Evolutionary conservation across 257 asterid species (phyloP), one percentile per base, ranked within the genome.

Genomic region (Fraxinus americana): DNA sequence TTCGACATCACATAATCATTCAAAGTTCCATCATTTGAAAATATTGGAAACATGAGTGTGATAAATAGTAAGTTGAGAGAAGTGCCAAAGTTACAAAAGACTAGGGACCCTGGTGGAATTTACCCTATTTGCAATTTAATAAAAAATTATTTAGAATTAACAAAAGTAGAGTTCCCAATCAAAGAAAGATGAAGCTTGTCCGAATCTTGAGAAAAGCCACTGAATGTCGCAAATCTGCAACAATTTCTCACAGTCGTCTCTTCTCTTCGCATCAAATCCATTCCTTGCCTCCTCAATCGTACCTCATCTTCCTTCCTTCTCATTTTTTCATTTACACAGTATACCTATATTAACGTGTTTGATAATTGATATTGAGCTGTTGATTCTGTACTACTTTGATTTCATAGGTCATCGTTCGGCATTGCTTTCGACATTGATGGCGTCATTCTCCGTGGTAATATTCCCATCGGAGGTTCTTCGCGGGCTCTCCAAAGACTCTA

Each of bases 351-450:
- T 0, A 65, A n/a, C 2, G 17, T n/a, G 10, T 74, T 57, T 52
- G 48, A 25, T 68, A 71, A 74, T 54, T 76, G 50, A 67, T 81
- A 9, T 34, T 48, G 21, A 27, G 29, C 48, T 21, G 6, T 59
- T 68, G 67, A 21, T 30, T 34, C 70, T 4, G 12, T 34, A 23
- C 29, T 23, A 27, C 14, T 57, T 70, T 25, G 35, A 61, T 52
- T 12, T 1, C 72, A 36, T 79, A 85, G 88, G 67, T 71, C 87
- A 29, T 82, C 93, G 38, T 93, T 93, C 45, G 98, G 97, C 83
- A 88, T 95, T 80, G 98, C 98, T 1, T 93, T 95, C 79, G 98
- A 95, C 88, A 93, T 95, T 48, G 99, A 95, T 48, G 99, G 99
- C 85, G 98, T 95, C 79, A 80, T 95, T 80, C 89, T 95, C 35